Conservation (phyloP, 768 basidiomycete genomes). For the Podaxis sp. region DNA sequence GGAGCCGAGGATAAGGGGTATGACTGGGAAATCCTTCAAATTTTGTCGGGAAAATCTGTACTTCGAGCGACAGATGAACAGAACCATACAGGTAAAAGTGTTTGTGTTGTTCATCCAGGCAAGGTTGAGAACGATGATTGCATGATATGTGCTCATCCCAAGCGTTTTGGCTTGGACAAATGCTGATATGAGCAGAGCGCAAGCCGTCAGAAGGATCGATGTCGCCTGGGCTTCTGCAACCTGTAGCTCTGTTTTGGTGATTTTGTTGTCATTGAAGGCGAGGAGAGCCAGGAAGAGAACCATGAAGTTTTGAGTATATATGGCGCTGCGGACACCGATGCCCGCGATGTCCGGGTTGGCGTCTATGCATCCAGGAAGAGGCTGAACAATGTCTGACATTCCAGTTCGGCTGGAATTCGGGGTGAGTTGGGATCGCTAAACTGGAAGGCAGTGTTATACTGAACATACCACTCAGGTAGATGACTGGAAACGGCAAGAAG, state of each 20-base stretch:
- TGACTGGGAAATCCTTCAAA: too few relatives aligned
- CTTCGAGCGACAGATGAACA: not conserved
- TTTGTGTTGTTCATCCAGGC: conserved; percentile 30
- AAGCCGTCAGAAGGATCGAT: conserved; percentile 25
- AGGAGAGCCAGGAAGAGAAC: conserved; percentile 24
- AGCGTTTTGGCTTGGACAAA: conserved; percentile 21
- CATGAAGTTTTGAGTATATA: conserved; percentile 28
- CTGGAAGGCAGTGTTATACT: too few relatives aligned
- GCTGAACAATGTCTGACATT: not conserved
- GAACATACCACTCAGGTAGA: too few relatives aligned
- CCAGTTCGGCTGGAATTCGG: too few relatives aligned
- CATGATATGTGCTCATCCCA: conserved; percentile 22
- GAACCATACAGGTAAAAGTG: conserved; percentile 16
- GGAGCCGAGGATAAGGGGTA: conserved; percentile 5
- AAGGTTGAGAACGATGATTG: conserved; percentile 24
- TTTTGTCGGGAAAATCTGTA: too few relatives aligned
- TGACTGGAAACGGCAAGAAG: too few relatives aligned
- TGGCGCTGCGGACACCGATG: conserved; percentile 27
- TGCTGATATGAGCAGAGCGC: conserved; percentile 25
- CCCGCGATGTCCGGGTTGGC: conserved; percentile 18
- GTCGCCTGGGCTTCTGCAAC: conserved; percentile 15
- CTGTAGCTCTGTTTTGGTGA: conserved; percentile 21
- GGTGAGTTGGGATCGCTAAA: too few relatives aligned
- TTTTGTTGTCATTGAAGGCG: conserved; percentile 22
- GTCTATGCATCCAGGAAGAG: not conserved